A percentile compares a stretch with the other conserved stretches of the same genome.
Evolutionary conservation across 257 asterid genomes (phyloP).

Genomic region (Leonotis leonurus): DNA sequence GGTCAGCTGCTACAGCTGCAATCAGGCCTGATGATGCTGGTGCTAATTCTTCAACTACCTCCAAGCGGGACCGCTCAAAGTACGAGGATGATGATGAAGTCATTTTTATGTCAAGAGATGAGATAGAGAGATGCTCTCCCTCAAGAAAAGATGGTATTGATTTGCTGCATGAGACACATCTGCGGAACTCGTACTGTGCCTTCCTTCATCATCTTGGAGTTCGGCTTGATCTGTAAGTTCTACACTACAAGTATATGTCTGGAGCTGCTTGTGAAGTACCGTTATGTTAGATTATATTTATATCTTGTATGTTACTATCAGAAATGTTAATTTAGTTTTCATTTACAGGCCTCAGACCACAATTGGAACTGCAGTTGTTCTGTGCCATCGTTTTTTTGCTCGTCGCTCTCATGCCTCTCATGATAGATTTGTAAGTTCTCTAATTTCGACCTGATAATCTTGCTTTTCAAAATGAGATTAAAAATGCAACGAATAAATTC

Average conservation of each 20-base stretch:
- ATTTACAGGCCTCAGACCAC: conserved; percentile 87
- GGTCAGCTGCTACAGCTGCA: conserved; percentile 26
- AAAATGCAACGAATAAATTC: too few species aligned
- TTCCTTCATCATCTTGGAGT: conserved; percentile 84
- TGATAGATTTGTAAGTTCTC: conserved; percentile 78
- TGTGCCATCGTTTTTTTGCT: conserved; percentile 92
- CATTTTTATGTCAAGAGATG: conserved; percentile 72
- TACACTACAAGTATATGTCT: too few species aligned
- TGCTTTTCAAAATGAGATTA: not conserved
- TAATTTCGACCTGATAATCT: not conserved
- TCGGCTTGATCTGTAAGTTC: conserved; percentile 73
- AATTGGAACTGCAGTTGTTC: conserved; percentile 89
- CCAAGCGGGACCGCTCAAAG: conserved; percentile 53
- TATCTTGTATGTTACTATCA: too few species aligned
- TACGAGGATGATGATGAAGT: conserved; percentile 62
- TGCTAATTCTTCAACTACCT: conserved; percentile 25
- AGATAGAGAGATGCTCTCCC: conserved; percentile 84
- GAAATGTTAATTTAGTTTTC: not conserved
- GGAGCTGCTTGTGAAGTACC: too few species aligned
- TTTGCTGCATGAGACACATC: conserved; percentile 58
- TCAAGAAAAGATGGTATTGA: conserved; percentile 95
- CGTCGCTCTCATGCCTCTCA: conserved; percentile 91
- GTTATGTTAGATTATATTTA: not conserved
- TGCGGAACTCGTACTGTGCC: conserved; percentile 86
- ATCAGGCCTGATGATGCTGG: conserved; percentile 26